These are phyloP conservation scores for Pueraria montana DNA, from an alignment of 306 rosid species.

Conservation along the genomic window DNA sequence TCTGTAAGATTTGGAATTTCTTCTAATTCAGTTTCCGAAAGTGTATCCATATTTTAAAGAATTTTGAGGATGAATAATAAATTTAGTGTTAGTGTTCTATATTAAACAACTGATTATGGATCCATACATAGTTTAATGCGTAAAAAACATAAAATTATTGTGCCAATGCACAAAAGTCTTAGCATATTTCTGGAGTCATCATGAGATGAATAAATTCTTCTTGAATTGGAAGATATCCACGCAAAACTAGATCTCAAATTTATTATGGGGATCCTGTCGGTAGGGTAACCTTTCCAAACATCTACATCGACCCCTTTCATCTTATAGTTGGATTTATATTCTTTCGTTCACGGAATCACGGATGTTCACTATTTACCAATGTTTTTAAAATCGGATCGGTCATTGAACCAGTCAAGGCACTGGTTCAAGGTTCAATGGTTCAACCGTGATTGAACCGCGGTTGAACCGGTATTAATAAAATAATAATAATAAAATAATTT, in stretches of 20 bases:
- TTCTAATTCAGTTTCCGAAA: neutral
- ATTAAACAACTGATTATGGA: neutral
- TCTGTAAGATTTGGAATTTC: neutral
- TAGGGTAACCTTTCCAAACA: neutral
- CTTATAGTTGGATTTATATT: neutral
- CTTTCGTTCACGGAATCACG: neutral
- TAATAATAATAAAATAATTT: too few species aligned
- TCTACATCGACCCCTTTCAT: neutral
- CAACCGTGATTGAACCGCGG: too few species aligned
- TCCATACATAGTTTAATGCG: neutral
- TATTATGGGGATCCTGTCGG: neutral
- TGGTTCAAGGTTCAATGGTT: too few species aligned
- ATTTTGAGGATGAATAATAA: neutral
- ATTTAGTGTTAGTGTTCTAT: neutral
- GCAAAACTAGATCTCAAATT: neutral
- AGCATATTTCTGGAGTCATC: neutral
- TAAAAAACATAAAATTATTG: neutral
- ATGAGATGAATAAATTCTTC: conserved; percentile 5
- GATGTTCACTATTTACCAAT: too few species aligned
- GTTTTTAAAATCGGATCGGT: too few species aligned
- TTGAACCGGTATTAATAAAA: too few species aligned
- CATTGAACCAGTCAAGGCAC: too few species aligned
- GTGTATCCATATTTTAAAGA: conserved; percentile 8
- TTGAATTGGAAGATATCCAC: neutral
- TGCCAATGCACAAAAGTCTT: neutral